A percentile compares a stretch with the other conserved stretches of the same genome.
These are phyloP conservation scores for Grosmannia huntii DNA, from an alignment of 2,329 filamentous ascomycete species.

Conservation along the genomic window DNA sequence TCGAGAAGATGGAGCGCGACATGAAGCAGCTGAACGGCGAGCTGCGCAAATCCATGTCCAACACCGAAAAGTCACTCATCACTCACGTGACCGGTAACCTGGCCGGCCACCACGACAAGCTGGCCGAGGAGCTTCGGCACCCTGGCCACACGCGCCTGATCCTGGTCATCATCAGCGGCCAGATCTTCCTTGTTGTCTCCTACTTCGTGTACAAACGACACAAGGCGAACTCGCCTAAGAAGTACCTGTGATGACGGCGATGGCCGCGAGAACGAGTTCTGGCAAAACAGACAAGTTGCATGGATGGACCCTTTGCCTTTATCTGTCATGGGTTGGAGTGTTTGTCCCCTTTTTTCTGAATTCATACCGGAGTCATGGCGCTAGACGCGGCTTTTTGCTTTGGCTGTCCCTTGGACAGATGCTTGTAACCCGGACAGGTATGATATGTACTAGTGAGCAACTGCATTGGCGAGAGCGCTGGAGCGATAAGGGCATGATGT, in stretches of 20 bases:
- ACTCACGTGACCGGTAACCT: constrained; percentile 27
- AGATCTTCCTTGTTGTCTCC: constrained; percentile 53
- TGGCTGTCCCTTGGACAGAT: not conserved
- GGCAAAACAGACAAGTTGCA: too few relatives aligned
- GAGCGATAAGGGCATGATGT: not conserved
- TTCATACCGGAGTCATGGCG: not conserved
- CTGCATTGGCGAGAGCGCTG: not conserved
- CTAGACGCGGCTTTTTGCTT: not conserved
- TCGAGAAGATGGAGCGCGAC: constrained; percentile 44
- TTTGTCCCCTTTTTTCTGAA: not conserved
- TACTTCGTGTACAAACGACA: constrained; percentile 74
- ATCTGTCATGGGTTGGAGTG: not conserved
- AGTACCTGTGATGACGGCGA: constrained; percentile 53
- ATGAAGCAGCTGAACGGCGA: constrained; percentile 44
- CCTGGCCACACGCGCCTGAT: constrained; percentile 44
- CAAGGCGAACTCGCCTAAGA: constrained; percentile 69
- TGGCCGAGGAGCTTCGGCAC: constrained; percentile 30
- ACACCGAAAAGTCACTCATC: constrained; percentile 39
- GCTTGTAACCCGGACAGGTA: too few relatives aligned
- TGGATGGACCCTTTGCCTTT: not conserved
- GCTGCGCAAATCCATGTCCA: constrained; percentile 34
- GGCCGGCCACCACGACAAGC: constrained; percentile 32
- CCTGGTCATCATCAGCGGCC: constrained; percentile 60
- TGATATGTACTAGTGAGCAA: not conserved
- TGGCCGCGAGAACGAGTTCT: not conserved